Evolutionary conservation across 108 stramenopile genomes (phyloP).

Genomic region (Cyclotella kingstonii): DNA sequence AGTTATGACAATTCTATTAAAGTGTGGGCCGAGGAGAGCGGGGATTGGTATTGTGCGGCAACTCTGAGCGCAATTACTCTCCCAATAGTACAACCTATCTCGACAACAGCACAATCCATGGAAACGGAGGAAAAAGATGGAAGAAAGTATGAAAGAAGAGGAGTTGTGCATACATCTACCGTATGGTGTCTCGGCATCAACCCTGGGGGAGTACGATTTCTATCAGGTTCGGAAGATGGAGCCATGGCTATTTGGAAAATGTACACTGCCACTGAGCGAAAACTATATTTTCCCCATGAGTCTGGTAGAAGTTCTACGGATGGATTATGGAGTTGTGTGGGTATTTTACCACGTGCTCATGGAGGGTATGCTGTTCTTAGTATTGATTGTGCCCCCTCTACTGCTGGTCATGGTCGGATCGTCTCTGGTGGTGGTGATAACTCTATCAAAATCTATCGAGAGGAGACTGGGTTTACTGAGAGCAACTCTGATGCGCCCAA

Average conservation of each 20-base stretch:
- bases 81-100: neutral
- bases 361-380: constrained; percentile 54
- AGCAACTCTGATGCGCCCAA: constrained; percentile 56
- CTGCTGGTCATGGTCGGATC: constrained; percentile 74
- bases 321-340: constrained; percentile 77
- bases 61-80: constrained; percentile 44
- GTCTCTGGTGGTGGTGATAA: constrained; percentile 88
- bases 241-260: constrained; percentile 71
- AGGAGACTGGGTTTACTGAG: constrained; percentile 50
- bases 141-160: neutral
- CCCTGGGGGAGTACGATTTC: constrained; percentile 74
- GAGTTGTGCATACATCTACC: constrained; percentile 68
- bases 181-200: constrained; percentile 88
- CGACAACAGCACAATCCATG: too few relatives aligned
- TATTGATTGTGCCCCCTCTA: constrained; percentile 79
- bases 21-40: constrained; percentile 94
- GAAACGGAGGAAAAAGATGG: too few relatives aligned
- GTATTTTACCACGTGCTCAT: constrained; percentile 67
- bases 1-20: constrained; percentile 93
- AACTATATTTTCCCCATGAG: constrained; percentile 6
- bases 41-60: constrained; percentile 94
- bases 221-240: constrained; percentile 76
- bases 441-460: constrained; percentile 74
- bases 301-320: constrained; percentile 12
- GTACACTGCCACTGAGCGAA: constrained; percentile 59